These are phyloP conservation scores for Perkinsus olseni DNA, from an alignment of 169 alveolate genomes.

Conservation along the genomic window DNA sequence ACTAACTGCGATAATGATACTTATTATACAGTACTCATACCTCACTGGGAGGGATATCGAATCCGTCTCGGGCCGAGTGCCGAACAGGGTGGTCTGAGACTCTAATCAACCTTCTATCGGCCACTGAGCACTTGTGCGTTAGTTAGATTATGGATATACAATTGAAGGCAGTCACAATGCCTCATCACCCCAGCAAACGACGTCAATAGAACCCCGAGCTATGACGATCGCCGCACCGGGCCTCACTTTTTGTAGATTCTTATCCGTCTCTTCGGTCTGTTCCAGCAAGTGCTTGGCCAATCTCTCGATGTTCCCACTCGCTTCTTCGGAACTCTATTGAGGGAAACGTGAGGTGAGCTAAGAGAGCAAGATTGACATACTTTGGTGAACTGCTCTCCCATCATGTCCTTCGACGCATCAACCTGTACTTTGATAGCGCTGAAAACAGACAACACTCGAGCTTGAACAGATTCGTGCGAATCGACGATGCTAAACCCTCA, in stretches of 20 bases:
- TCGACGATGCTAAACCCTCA: background rate
- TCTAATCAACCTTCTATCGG: too few species aligned
- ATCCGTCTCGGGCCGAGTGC: too few species aligned
- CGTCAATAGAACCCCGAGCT: too few species aligned
- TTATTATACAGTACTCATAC: too few species aligned
- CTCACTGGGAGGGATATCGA: too few species aligned
- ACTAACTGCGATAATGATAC: too few species aligned
- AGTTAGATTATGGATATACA: too few species aligned
- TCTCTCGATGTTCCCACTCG: background rate
- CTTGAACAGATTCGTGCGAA: background rate
- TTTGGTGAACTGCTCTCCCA: background rate
- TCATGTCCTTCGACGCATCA: background rate
- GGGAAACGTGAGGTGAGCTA: too few species aligned
- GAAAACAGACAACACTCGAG: background rate
- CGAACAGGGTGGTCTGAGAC: too few species aligned
- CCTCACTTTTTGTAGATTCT: background rate
- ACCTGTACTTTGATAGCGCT: background rate
- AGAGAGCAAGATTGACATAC: background rate
- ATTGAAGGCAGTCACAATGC: too few species aligned
- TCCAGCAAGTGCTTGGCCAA: background rate
- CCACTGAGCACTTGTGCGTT: too few species aligned
- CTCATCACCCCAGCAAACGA: too few species aligned
- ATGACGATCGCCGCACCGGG: background rate
- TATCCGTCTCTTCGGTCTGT: background rate
- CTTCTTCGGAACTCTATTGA: background rate